phyloP scores from a whole-genome alignment of 2,329 filamentous ascomycete species.

The Ophiosphaerella korrae region DNA sequence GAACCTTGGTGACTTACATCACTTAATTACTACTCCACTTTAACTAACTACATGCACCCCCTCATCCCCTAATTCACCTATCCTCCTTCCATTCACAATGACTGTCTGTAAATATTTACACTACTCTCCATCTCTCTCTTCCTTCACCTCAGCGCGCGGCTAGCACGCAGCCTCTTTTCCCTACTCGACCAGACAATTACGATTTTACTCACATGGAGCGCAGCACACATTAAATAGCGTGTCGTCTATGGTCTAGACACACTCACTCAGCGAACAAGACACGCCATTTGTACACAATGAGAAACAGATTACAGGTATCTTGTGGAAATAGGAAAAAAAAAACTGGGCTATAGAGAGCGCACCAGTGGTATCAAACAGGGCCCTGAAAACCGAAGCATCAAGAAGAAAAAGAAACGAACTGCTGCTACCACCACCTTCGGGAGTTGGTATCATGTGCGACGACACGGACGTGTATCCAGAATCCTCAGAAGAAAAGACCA shows the following conservation, averaged over 20 bases:
- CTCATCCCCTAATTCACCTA: not conserved
- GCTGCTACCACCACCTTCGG: not conserved
- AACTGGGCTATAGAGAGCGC: slow-evolving; percentile 5
- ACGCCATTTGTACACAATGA: slow-evolving; percentile 1
- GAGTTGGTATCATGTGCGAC: not conserved
- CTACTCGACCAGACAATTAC: slow-evolving; percentile 2
- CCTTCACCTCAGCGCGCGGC: slow-evolving; percentile 1
- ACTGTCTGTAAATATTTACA: slow-evolving; percentile 2
- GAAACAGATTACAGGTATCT: not conserved
- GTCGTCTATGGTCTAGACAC: slow-evolving; percentile 2
- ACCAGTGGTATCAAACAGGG: slow-evolving; percentile 7
- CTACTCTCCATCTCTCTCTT: not conserved
- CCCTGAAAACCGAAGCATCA: not conserved
- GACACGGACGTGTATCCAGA: not conserved
- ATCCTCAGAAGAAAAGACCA: not conserved
- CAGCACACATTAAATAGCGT: slow-evolving; percentile 13
- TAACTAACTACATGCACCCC: no score
- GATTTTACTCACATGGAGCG: slow-evolving; percentile 3
- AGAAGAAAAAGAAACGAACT: not conserved
- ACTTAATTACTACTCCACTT: no score
- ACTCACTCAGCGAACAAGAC: slow-evolving; percentile 2
- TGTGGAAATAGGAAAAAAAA: not conserved
- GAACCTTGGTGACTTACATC: no score
- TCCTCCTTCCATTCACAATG: not conserved
- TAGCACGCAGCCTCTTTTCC: not conserved